phyloP scores from a whole-genome alignment of 2,329 filamentous ascomycete species.

The Phaeophleospora eucalypticola region DNA sequence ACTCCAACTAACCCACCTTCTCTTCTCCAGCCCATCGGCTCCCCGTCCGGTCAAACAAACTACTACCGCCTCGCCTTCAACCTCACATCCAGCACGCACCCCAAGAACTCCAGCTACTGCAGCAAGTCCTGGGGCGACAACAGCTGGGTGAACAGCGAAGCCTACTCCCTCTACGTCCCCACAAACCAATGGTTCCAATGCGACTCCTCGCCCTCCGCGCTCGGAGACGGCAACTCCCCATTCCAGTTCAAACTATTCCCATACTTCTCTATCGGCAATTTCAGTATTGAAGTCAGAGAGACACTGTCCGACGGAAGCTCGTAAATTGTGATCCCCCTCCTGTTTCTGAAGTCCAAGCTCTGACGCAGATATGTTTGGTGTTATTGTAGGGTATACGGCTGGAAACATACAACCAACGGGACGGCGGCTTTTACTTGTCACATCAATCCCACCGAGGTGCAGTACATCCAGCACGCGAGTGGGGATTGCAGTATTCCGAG shows the following conservation, averaged over 20 bases:
- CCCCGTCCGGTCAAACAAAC: slow-evolving; percentile 22
- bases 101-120: slow-evolving; percentile 17
- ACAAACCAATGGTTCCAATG: slow-evolving; percentile 25
- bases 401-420: slow-evolving; percentile 14
- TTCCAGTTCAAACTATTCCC: slow-evolving; percentile 26
- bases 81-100: slow-evolving; percentile 18
- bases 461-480: slow-evolving; percentile 20
- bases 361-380: not conserved
- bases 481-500: slow-evolving; percentile 21
- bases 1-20: too few species aligned
- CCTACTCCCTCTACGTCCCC: slow-evolving; percentile 20
- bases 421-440: slow-evolving; percentile 18
- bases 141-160: slow-evolving; percentile 8
- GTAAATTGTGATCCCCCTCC: not conserved
- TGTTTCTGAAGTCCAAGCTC: not conserved
- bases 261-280: slow-evolving; percentile 28
- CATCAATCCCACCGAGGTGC: slow-evolving; percentile 19
- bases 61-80: slow-evolving; percentile 27
- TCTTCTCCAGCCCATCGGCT: slow-evolving; percentile 29
- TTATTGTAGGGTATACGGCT: slow-evolving; percentile 5
- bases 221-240: slow-evolving; percentile 12
- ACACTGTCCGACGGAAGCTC: slow-evolving; percentile 13
- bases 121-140: slow-evolving; percentile 26
- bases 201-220: slow-evolving; percentile 7
- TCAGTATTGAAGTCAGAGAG: slow-evolving; percentile 22